Evolutionary conservation across 1,139 yeast genomes (phyloP), one percentile per base, ranked within the genome.

Genomic region (Arxiozyma slooffiae): DNA sequence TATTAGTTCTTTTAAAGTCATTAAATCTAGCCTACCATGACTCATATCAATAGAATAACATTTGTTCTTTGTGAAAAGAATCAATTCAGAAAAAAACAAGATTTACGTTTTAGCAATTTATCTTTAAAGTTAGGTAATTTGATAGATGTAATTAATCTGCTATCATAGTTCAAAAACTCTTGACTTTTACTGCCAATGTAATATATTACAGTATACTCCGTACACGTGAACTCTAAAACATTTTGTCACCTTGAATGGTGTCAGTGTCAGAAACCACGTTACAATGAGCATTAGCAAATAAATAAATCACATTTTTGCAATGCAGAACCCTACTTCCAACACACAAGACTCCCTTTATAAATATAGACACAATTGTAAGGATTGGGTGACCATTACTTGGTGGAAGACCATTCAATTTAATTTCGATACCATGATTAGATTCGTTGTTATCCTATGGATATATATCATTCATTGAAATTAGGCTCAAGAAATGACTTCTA

Each of bases 381-480:
- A 80, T 70, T 7, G 68, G 67, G 48, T 65, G 59, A 1, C 62
- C 60, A 4, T 50, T 51, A 14, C 51, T 53, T 2, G 49, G 11
- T 7, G 62, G 63, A 23, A 63, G 38, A 3, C 58, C 62, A 3
- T 58, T 53, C 55, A 85, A 80, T 7, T 52, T 60, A 40, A 84
- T 55, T 45, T 64, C 65, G 2, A 80, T 73, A 0, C 88, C 92
- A 44, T 60, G 63, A 30, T 69, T 65, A 8, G 71, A 67, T 6
- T 68, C 68, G 0, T 63, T 57, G 37, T 72, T 67, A 60, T 84
- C 94, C 90, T 92, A 84, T 0, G 80, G 72, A 72, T 80, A 82
- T 1, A 85, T 57, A 11, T 69, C 64, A 44, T 78, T 75, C 1
- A 67, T 50, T n/a, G 72, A 68, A 57, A 81, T 86, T 48, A 84